A percentile compares a stretch with the other conserved stretches of the same genome.
Evolutionary conservation across 169 alveolate species (phyloP).

Genomic region (Plasmodium relictum): DNA sequence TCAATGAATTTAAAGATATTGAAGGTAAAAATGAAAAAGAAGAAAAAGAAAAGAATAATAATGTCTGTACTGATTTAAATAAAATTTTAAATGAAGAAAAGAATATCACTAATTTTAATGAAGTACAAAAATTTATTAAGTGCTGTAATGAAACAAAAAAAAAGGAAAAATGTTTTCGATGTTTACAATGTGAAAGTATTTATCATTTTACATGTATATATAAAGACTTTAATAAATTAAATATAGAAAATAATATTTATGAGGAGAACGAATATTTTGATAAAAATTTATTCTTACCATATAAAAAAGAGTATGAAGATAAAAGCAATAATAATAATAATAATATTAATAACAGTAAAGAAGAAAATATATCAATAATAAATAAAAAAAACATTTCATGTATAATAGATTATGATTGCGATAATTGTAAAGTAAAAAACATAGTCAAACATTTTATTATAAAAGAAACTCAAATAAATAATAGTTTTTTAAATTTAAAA

Average conservation of each 20-base stretch:
- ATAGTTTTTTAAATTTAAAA: constrained; percentile 41
- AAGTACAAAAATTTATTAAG: constrained; percentile 20
- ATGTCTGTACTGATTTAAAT: background rate
- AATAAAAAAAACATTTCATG: background rate
- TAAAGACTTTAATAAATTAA: constrained; percentile 9
- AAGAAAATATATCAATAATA: background rate
- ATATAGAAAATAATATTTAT: background rate
- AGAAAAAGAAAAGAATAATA: background rate
- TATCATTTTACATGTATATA: constrained; percentile 42
- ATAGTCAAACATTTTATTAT: constrained; percentile 22
- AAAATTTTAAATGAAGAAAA: background rate
- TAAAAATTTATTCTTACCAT: background rate
- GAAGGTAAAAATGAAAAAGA: background rate
- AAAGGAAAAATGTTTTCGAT: background rate
- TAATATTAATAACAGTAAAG: background rate
- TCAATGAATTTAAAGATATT: background rate
- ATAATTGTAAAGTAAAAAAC: constrained; percentile 70
- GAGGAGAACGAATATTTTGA: background rate
- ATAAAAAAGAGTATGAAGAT: constrained; percentile 6
- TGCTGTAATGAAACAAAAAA: constrained; percentile 43
- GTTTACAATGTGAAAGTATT: constrained; percentile 36
- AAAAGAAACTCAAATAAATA: constrained; percentile 47
- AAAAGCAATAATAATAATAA: background rate
- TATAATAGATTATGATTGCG: constrained; percentile 36
- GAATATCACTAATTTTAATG: background rate